Percentiles rank a stretch among this genome's conserved stretches.
Conservation (phyloP, 805 yeast genomes). For the Saturnispora sanitii region DNA sequence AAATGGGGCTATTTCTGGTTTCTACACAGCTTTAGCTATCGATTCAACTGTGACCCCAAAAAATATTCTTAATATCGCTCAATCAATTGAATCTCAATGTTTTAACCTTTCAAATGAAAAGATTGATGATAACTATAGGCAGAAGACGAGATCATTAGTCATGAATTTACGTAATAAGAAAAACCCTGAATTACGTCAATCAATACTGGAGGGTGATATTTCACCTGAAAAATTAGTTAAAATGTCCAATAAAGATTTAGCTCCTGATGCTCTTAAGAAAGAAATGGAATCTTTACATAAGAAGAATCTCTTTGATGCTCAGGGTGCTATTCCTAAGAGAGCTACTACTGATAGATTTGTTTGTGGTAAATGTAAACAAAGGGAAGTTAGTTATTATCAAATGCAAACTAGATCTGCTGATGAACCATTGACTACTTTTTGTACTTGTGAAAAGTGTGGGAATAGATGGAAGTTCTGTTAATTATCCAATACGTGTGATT, state of each 20-base stretch:
- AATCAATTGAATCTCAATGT: conserved; percentile 65
- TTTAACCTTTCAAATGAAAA: conserved; percentile 50
- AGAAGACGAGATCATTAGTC: conserved; percentile 75
- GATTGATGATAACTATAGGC: conserved; percentile 56
- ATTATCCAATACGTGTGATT: no score
- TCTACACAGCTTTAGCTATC: conserved; percentile 82
- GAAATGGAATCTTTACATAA: conserved; percentile 79
- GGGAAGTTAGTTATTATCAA: conserved; percentile 94
- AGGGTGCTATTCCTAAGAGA: conserved; percentile 92
- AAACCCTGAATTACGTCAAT: conserved; percentile 73
- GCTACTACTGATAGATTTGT: conserved; percentile 95
- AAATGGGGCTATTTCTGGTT: conserved; percentile 72
- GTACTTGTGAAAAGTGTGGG: conserved; percentile 96
- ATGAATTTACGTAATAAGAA: conserved; percentile 83
- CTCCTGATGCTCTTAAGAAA: conserved; percentile 80
- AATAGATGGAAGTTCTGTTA: conserved; percentile 95
- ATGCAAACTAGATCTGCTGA: conserved; percentile 98
- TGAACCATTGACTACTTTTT: conserved; percentile 96
- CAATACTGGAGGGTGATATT: conserved; percentile 59
- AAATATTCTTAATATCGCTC: conserved; percentile 51
- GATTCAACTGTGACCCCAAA: conserved; percentile 49
- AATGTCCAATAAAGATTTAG: conserved; percentile 92
- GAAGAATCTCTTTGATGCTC: conserved; percentile 90
- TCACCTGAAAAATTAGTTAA: conserved; percentile 53
- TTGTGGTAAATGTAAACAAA: conserved; percentile 96